A percentile compares a stretch with the other conserved stretches of the same genome.
Conservation (phyloP, 768 basidiomycete genomes). For the Auriscalpium vulgare region DNA sequence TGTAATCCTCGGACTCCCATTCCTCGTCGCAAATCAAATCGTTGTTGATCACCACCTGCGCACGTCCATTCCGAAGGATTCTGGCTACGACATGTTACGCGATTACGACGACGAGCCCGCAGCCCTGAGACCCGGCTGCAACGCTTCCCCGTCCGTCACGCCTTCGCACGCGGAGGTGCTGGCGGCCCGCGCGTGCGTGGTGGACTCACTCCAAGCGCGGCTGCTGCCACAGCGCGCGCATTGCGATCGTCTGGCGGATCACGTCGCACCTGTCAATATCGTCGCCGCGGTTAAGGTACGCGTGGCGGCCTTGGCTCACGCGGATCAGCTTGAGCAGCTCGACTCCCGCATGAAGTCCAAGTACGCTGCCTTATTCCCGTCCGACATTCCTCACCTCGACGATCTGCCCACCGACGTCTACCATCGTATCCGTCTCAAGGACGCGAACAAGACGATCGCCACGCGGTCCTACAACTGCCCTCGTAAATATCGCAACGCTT, state of each 20-base stretch:
- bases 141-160: no score
- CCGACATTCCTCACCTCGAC: constrained; percentile 16
- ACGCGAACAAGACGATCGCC: constrained; percentile 16
- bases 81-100: no score
- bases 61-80: no score
- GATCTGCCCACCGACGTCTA: constrained; percentile 12
- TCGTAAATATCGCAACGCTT: constrained; percentile 24
- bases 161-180: no score
- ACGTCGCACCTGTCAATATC: neutral
- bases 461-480: constrained; percentile 24
- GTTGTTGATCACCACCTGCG: no score
- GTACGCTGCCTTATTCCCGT: constrained; percentile 13
- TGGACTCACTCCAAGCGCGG: no score
- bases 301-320: neutral
- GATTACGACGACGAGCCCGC: no score
- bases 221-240: no score
- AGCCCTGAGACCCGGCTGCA: no score
- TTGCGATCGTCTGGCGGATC: neutral
- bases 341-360: neutral
- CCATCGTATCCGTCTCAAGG: constrained; percentile 12
- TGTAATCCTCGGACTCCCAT: no score
- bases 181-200: neutral
- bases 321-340: neutral
- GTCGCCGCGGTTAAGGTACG: neutral
- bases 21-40: no score